Base-by-base conservation (phyloP, 2,329 filamentous ascomycete genomes). In the Paraconiothyrium brasiliense region DNA sequence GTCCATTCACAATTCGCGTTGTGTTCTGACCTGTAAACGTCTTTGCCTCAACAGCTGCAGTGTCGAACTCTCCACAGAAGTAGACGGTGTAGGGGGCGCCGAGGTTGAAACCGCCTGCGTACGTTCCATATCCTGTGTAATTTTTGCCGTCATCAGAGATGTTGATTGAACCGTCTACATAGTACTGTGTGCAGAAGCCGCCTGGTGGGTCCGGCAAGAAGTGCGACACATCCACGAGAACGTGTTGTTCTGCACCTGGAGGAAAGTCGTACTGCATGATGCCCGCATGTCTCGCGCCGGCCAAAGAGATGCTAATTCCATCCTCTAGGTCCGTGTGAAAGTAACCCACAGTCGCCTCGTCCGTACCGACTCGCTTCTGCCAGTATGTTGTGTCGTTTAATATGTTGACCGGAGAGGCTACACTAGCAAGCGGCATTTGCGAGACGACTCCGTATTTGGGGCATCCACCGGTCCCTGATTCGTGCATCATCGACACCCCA, bases 401-500 rank as follows among this genome's bases (percentile, higher is more conserved):
- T 6, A 81, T 55, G 57, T 80, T 78, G 14, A 81, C 77, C 0
- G 69, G 68, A 3, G 67, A 70, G 13, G 72, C 69, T 0, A 76
- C 81, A 65, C 63, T 89, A 83, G 27, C 83, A 66, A 67, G 74
- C 67, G 63, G 82, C 82, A 76, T 89, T 58, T 80, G 84, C 0
- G 82, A 83, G 27, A 88, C 85, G 1, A 90, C 87, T 4, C 89
- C 89, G 62, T 91, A 92, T 73, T 91, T 91, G 0, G 89, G 88
- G 1, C 87, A 87, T 1, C 89, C 89, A 8, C 89, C 89, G 0
- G 89, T 92, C 3, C 76, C 76, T 37, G 69, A 72, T 32, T 74
- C 76, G 57, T 78, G 76, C 62, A 77, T 71, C 72, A 79, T 76
- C 2, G 70, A 71, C 16, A 78, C 68, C 4, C 65, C 76, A 14